These are phyloP conservation scores for Cryptococcus amylolentus DNA, from an alignment of 1,284 basidiomycete genomes.

Conservation along the genomic window DNA sequence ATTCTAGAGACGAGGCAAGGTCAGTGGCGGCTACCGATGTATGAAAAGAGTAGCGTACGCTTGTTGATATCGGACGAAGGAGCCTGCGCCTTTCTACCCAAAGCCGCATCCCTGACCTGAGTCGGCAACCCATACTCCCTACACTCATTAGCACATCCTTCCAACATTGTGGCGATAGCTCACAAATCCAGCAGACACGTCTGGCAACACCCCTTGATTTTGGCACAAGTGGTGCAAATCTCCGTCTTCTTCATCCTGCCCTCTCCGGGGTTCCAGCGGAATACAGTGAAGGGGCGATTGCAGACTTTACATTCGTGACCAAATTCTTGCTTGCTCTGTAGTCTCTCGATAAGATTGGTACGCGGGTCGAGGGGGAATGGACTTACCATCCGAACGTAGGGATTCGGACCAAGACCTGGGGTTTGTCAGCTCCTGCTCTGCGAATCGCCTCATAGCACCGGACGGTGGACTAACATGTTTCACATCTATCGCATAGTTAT, in stretches of 20 bases:
- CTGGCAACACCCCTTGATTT: slow-evolving; percentile 98
- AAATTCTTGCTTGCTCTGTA: slow-evolving; percentile 88
- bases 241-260: slow-evolving; percentile 98
- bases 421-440: slow-evolving; percentile 9
- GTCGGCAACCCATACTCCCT: slow-evolving; percentile 89
- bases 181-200: slow-evolving; percentile 88
- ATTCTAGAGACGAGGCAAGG: slow-evolving; percentile 56
- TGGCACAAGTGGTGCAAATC: slow-evolving; percentile 96
- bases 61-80: slow-evolving; percentile 95
- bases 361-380: not conserved
- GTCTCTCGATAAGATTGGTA: not conserved
- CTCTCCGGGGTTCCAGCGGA: slow-evolving; percentile 93
- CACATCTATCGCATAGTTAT: slow-evolving; percentile 70
- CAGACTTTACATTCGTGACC: slow-evolving; percentile 88
- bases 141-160: not conserved
- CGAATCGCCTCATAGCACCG: no score
- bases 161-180: slow-evolving; percentile 7
- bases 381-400: slow-evolving; percentile 82
- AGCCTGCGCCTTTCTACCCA: slow-evolving; percentile 80
- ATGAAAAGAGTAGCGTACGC: slow-evolving; percentile 32
- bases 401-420: slow-evolving; percentile 77
- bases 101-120: slow-evolving; percentile 93
- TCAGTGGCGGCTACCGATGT: not conserved
- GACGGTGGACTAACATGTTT: slow-evolving; percentile 67
- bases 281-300: slow-evolving; percentile 92